A percentile compares a stretch with the other conserved stretches of the same genome.
Conservation (phyloP, 352 stramenopile species). For the Globisporangium cederbergense region DNA sequence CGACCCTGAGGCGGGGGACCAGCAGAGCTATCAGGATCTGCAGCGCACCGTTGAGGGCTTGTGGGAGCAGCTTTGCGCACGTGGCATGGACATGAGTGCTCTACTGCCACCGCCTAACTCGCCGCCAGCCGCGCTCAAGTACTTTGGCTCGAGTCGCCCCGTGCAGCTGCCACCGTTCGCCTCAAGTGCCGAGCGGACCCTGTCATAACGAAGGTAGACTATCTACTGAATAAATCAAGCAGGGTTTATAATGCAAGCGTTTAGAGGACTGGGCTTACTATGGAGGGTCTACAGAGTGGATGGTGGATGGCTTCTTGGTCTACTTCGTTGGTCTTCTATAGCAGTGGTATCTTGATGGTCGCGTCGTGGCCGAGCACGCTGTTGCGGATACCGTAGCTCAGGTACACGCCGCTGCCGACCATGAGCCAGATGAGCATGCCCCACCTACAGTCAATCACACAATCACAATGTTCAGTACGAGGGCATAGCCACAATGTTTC, state of each 20-base stretch:
- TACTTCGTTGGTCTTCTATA: conserved; percentile 5
- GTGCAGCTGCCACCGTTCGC: conserved; percentile 50
- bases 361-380: conserved; percentile 41
- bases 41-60: conserved; percentile 41
- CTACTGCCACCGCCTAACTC: conserved; percentile 62
- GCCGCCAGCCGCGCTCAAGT: conserved; percentile 57
- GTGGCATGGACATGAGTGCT: conserved; percentile 29
- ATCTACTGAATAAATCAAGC: neutral
- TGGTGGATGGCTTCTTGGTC: neutral
- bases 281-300: neutral
- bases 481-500: neutral
- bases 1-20: conserved; percentile 11
- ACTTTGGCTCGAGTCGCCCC: conserved; percentile 44
- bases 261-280: neutral
- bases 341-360: conserved; percentile 14
- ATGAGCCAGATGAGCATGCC: conserved; percentile 71
- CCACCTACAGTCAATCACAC: conserved; percentile 31
- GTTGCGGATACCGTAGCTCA: conserved; percentile 78
- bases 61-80: conserved; percentile 47
- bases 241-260: neutral
- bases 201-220: conserved; percentile 9
- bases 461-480: conserved; percentile 2
- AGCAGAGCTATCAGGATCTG: conserved; percentile 28
- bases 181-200: conserved; percentile 34
- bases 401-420: conserved; percentile 60